Evolutionary conservation across 345 rosid genomes (phyloP), one percentile per base, ranked within the genome.

Genomic region (Populus ilicifolia): DNA sequence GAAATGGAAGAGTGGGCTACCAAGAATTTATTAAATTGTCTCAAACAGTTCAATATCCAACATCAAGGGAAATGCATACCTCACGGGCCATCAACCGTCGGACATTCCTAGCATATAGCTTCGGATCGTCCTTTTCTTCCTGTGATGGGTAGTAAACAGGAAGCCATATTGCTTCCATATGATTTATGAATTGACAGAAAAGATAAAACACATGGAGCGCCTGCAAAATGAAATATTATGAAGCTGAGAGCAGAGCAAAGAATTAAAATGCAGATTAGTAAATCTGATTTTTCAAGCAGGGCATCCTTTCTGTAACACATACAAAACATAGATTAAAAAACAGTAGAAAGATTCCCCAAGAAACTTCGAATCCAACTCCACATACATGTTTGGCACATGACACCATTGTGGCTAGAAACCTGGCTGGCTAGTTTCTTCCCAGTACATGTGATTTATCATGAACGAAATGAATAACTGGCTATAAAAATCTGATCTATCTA

Each of bases 121-220:
- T 96, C 17, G 97, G 88, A 77, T 96, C 93, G 75, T 88, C 92
- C 75, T 90, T 92, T 89, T 96, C 99, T 86, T 90, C 89, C 75
- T 93, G 92, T 65, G 97, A 89, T 1, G 99, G 99, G 83, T 81
- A 83, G 91, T 96, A 96, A 67, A 90, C 88, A 69, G 98, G 97
- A 77, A 96, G 86, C 64, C 83, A 83, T 38, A 78, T 84, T 64
- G 94, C 98, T 82, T 93, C 98, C 71, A 96, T 79, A 87, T 89
- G 88, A 84, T 96, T 96, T 75, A 89, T 79, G n/a, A 96, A 90
- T 79, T 96, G 99, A 82, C 97, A 93, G 6, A 96, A 89, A 75
- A 96, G 98, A 73, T 91, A 85, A 73, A 93, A 30, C 70, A 93
- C 86, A 90, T 96, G 99, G 25, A 97, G 96, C 38, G 77, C 90